These are phyloP conservation scores for Penicillium occitanis DNA, from an alignment of 2,329 filamentous ascomycete species.

Conservation along the genomic window DNA sequence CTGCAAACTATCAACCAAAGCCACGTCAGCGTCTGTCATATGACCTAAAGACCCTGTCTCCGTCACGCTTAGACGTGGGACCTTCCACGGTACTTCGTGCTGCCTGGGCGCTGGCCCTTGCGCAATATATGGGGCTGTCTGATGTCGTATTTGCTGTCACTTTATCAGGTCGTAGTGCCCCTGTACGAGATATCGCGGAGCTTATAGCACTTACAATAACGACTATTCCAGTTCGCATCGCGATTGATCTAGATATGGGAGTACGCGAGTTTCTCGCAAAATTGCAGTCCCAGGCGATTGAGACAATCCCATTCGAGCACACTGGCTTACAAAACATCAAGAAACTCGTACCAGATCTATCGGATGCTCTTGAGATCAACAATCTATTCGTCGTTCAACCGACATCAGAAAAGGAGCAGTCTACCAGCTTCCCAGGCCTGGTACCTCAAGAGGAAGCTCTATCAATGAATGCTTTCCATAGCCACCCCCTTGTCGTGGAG, in stretches of 20 bases:
- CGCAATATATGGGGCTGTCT: background rate
- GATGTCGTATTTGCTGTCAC: background rate
- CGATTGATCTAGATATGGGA: background rate
- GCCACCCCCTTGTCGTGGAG: background rate
- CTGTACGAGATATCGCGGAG: background rate
- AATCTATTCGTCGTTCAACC: background rate
- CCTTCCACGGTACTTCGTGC: background rate
- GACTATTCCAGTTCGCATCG: background rate
- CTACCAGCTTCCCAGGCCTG: background rate
- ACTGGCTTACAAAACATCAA: background rate
- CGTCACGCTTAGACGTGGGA: background rate
- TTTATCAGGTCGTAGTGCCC: background rate
- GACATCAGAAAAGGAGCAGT: background rate
- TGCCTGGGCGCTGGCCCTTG: background rate
- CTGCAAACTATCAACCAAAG: background rate
- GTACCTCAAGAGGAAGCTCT: background rate
- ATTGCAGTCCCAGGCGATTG: background rate
- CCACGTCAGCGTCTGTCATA: background rate
- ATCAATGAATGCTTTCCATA: background rate
- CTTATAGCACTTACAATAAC: background rate
- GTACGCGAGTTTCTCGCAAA: background rate
- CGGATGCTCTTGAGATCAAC: background rate
- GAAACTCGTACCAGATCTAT: background rate
- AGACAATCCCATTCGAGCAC: background rate
- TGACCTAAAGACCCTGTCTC: background rate